Conservation (phyloP, 2,329 filamentous ascomycete species). For the Phialocephala sp. region DNA sequence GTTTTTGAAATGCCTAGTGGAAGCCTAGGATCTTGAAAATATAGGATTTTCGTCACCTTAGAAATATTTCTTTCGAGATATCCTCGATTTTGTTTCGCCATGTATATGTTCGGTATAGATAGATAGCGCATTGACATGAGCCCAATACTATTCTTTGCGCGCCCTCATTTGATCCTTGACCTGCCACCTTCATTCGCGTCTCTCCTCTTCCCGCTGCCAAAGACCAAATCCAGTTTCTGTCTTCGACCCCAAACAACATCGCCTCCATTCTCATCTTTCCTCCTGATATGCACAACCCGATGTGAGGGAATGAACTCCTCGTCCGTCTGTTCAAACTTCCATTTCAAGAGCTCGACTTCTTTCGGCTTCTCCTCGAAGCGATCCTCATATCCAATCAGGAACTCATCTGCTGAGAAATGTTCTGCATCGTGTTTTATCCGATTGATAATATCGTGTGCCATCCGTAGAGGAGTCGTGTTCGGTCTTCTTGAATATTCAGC, state of each 20-base stretch:
- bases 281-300: slow-evolving; percentile 65
- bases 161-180: no score
- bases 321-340: slow-evolving; percentile 67
- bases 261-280: slow-evolving; percentile 45
- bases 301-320: slow-evolving; percentile 72
- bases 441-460: slow-evolving; percentile 63
- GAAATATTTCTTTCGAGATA: no score
- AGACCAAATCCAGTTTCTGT: slow-evolving; percentile 59
- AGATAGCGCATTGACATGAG: no score
- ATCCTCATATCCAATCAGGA: slow-evolving; percentile 66
- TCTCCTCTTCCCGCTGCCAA: slow-evolving; percentile 54
- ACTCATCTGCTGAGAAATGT: slow-evolving; percentile 55
- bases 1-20: slow-evolving; percentile 54
- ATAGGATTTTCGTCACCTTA: no score
- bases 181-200: background rate
- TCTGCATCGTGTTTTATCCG: slow-evolving; percentile 64
- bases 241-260: slow-evolving; percentile 60
- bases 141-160: no score
- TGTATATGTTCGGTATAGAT: no score
- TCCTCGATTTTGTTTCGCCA: no score
- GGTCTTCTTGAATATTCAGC: background rate
- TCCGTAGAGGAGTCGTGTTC: slow-evolving; percentile 49
- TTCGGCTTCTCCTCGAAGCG: slow-evolving; percentile 63
- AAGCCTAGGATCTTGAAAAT: slow-evolving; percentile 13
- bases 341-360: slow-evolving; percentile 47